Percentiles rank a stretch among this genome's conserved stretches.
Conservation (phyloP, 1,284 basidiomycete species). For the Rhodotorula mucilaginosa region DNA sequence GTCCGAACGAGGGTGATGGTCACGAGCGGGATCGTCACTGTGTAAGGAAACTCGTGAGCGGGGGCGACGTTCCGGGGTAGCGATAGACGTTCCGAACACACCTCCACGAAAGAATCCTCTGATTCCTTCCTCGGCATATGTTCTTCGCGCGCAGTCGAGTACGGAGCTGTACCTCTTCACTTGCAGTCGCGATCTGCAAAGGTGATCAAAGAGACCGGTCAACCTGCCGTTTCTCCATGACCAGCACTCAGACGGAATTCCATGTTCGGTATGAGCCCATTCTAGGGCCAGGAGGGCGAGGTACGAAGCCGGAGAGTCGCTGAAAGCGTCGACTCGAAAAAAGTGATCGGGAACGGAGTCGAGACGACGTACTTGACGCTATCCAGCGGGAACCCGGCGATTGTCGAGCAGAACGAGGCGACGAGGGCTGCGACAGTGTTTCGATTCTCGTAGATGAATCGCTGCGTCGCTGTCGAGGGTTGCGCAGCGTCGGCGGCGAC, state of each 20-base stretch:
- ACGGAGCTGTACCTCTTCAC: conserved; percentile 60
- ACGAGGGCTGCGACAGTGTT: conserved; percentile 48
- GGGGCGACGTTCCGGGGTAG: too few relatives aligned
- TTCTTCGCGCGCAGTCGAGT: conserved; percentile 44
- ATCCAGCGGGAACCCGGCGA: conserved; percentile 63
- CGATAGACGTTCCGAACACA: neutral
- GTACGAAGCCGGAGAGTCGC: too few relatives aligned
- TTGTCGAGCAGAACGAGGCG: conserved; percentile 51
- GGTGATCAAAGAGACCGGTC: neutral
- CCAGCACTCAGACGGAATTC: too few relatives aligned
- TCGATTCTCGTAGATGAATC: conserved; percentile 19
- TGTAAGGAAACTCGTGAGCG: neutral
- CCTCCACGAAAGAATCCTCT: conserved; percentile 85
- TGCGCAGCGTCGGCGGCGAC: neutral
- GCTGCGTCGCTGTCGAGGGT: neutral
- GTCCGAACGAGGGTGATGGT: conserved; percentile 94
- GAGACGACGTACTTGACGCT: conserved; percentile 53
- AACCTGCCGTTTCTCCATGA: too few relatives aligned
- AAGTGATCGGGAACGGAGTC: neutral
- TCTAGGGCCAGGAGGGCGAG: too few relatives aligned
- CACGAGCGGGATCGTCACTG: conserved; percentile 79
- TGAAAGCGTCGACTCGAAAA: neutral
- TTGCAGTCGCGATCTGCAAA: conserved; percentile 67
- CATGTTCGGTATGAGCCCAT: too few relatives aligned
- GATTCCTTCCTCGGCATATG: conserved; percentile 82